Evolutionary conservation across 805 yeast species (phyloP), one percentile per base, ranked within the genome.

Genomic region (Yamadazyma kitorensis): DNA sequence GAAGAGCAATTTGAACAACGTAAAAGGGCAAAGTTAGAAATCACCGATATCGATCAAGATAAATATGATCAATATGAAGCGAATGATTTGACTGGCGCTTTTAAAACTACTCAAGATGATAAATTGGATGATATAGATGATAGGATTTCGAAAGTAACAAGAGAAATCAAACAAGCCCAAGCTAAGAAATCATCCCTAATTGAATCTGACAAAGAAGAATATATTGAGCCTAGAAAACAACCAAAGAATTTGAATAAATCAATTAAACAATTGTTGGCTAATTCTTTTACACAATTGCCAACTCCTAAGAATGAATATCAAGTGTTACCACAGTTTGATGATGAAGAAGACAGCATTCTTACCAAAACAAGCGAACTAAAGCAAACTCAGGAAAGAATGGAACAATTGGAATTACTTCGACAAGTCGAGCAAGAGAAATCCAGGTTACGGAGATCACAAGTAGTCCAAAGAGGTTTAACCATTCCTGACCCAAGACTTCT

Each of bases 381-480:
- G 27, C 27, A 24, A 12, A 40, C 33, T 22, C 56, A 55, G 1
- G 62, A 56, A 27, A 31, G 50, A 10, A 24, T 51, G 3, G 40
- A 56, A 20, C 49, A 48, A 27, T 28, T 55, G 24, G 53, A 53
- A 34, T 37, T 48, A 10, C 43, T 49, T 12, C 48, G 50, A 24
- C 49, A 49, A 37, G 45, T 55, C 4, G 57, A 53, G 7, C 57
- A 50, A 15, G 59, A 59, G 34, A 49, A 48, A 35, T 52, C 59
- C 4, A 53, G 50, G 22, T 43, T 59, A 6, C 52, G 76, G 24
- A 47, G 76, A 30, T 72, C 82, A 0, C 67, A 59, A 37, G 79
- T 62, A 2, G 53, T 75, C 1, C 76, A 72, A 45, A 51, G 54
- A 31, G 72, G 63, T 0, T 57, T 78, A 6, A 59, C 64, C 0